phyloP scores from a whole-genome alignment of 78 protist species.

The slime mould (Dictyostelium discoideum) region DNA sequence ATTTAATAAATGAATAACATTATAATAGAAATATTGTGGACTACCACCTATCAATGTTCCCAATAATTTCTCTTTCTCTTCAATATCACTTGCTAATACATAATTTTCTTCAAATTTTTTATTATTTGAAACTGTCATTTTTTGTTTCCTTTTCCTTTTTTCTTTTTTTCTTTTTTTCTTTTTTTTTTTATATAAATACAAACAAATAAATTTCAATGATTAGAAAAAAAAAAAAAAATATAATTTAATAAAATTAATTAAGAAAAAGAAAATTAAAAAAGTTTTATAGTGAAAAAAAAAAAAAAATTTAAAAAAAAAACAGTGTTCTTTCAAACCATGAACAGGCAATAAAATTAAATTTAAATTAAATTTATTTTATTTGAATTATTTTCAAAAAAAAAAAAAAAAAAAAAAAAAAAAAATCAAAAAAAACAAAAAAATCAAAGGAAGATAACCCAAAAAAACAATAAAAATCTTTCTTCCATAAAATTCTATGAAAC shows the following conservation, averaged over 20 bases:
- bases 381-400: neutral
- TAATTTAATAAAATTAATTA: no score
- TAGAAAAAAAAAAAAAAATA: neutral
- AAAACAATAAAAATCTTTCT: neutral
- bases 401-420: neutral
- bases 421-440: neutral
- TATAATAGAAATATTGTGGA: slow-evolving; percentile 50
- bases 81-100: slow-evolving; percentile 10
- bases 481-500: neutral
- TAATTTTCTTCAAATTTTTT: slow-evolving; percentile 63
- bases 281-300: neutral
- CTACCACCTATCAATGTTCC: slow-evolving; percentile 47
- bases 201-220: neutral
- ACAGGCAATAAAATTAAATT: neutral
- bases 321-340: neutral
- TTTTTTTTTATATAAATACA: neutral
- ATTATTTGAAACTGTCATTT: neutral
- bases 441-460: no score
- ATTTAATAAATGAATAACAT: slow-evolving; percentile 43
- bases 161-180: no score
- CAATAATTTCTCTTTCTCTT: slow-evolving; percentile 18
- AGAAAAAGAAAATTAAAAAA: neutral
- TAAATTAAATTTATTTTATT: neutral
- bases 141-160: neutral
- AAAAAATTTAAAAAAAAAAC: neutral